Evolutionary conservation across 2,329 filamentous ascomycete species (phyloP).

Genomic region (Colletotrichum scovillei): DNA sequence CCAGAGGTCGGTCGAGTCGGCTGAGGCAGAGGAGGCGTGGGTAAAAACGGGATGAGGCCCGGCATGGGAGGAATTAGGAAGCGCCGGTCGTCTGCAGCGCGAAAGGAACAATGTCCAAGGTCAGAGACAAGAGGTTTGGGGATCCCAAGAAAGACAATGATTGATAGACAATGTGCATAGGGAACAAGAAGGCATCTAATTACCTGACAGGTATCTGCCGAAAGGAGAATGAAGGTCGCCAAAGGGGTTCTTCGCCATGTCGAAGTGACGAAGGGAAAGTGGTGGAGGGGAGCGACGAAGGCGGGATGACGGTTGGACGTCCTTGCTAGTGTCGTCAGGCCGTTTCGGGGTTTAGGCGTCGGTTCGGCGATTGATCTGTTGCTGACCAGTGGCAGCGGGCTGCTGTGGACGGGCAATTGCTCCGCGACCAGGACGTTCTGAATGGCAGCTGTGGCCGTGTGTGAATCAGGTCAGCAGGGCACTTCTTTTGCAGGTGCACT

Average conservation of each 20-base stretch:
- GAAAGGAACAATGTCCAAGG: not conserved
- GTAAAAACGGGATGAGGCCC: constrained; percentile 27
- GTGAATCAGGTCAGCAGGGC: not conserved
- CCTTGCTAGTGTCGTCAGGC: constrained; percentile 1
- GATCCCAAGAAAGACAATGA: not conserved
- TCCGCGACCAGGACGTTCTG: not conserved
- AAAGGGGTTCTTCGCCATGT: constrained; percentile 25
- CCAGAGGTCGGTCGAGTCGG: constrained; percentile 10
- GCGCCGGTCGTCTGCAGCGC: constrained; percentile 11
- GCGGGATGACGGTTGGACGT: constrained; percentile 27
- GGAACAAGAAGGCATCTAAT: constrained; percentile 10
- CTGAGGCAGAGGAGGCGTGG: constrained; percentile 26
- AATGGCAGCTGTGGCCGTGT: not conserved
- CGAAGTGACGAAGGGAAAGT: constrained; percentile 12
- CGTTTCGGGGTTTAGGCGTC: constrained; percentile 30
- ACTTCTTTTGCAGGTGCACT: not conserved
- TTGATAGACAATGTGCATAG: not conserved
- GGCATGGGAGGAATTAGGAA: constrained; percentile 29
- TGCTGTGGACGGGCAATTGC: not conserved
- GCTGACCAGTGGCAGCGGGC: not conserved
- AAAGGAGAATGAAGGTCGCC: constrained; percentile 12
- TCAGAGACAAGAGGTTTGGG: constrained; percentile 13
- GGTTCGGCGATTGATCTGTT: constrained; percentile 25
- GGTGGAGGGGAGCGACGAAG: constrained; percentile 9
- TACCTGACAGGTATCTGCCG: constrained; percentile 24